phyloP scores from a whole-genome alignment of 176 grass and related monocot genomes.

The Elaeis guineensis region DNA sequence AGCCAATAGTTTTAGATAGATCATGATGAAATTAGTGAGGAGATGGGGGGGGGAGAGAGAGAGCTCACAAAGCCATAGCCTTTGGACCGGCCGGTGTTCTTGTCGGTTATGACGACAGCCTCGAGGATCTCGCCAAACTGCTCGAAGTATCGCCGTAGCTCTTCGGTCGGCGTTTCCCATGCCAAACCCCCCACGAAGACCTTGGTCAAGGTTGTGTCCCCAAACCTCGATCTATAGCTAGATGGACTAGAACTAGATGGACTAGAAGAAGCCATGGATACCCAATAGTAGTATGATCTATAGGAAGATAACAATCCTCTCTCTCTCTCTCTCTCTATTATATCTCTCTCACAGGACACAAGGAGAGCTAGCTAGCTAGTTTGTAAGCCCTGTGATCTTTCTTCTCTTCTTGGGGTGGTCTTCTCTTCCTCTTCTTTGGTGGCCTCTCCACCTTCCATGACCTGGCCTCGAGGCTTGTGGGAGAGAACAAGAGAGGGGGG shows the following conservation, averaged over 20 bases:
- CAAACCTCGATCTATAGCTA: constrained; percentile 57
- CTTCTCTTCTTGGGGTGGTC: constrained; percentile 16
- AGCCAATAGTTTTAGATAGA: no score
- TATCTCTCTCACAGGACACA: background rate
- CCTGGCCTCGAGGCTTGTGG: background rate
- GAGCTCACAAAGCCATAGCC: constrained; percentile 89
- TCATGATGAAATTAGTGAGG: no score
- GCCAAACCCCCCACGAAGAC: constrained; percentile 94
- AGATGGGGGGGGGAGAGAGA: background rate
- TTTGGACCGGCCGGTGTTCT: constrained; percentile 72
- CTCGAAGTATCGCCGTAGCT: constrained; percentile 59
- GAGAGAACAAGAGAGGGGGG: constrained; percentile 1
- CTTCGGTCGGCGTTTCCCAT: constrained; percentile 80
- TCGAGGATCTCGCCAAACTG: constrained; percentile 89
- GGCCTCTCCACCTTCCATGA: constrained; percentile 21
- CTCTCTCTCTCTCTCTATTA: background rate
- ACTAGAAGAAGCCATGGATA: constrained; percentile 15
- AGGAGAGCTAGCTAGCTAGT: background rate
- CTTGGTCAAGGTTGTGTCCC: constrained; percentile 88
- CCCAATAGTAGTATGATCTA: no score
- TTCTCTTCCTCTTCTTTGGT: constrained; percentile 25
- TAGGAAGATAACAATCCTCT: background rate
- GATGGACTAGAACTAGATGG: constrained; percentile 3
- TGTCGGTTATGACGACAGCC: constrained; percentile 89
- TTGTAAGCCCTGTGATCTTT: background rate